Evolutionary conservation across 441 rosid species (phyloP).

Genomic region (Erodium moschatum): DNA sequence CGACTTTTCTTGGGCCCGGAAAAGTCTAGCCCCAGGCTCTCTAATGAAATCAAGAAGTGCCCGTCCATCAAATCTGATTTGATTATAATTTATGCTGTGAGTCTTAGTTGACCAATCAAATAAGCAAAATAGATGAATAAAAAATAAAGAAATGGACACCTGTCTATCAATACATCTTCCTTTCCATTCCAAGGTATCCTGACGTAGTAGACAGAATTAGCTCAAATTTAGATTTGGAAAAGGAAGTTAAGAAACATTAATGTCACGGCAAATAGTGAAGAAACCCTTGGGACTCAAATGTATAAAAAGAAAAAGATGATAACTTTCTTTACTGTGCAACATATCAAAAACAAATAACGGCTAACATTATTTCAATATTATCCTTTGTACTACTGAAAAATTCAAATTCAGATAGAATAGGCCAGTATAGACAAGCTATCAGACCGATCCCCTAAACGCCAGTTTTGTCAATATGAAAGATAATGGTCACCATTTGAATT

Average conservation of each 20-base stretch:
- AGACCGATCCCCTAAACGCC: not conserved
- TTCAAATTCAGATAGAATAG: not conserved
- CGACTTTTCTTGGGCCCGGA: conserved; percentile 44
- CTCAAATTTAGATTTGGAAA: not conserved
- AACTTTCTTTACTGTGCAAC: not conserved
- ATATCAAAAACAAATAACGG: not conserved
- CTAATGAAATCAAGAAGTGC: conserved; percentile 6
- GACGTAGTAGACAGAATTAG: not conserved
- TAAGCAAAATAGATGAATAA: not conserved
- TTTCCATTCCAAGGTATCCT: conserved; percentile 6
- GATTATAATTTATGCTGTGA: not conserved
- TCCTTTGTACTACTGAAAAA: not conserved
- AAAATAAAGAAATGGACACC: not conserved
- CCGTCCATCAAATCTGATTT: not conserved
- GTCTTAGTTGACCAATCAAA: not conserved
- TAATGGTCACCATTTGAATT: not conserved
- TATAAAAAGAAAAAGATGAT: not conserved
- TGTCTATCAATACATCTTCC: conserved; percentile 7
- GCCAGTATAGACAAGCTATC: not conserved
- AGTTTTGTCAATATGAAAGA: not conserved
- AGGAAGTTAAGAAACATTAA: not conserved
- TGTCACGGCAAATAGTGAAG: not conserved
- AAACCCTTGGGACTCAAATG: not conserved
- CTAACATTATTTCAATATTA: not conserved
- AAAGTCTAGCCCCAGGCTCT: conserved; percentile 1